Percentiles rank a stretch among this genome's conserved stretches.
These are phyloP conservation scores for Nakazawaea sp. DNA, from an alignment of 805 yeast species.

Conservation along the genomic window DNA sequence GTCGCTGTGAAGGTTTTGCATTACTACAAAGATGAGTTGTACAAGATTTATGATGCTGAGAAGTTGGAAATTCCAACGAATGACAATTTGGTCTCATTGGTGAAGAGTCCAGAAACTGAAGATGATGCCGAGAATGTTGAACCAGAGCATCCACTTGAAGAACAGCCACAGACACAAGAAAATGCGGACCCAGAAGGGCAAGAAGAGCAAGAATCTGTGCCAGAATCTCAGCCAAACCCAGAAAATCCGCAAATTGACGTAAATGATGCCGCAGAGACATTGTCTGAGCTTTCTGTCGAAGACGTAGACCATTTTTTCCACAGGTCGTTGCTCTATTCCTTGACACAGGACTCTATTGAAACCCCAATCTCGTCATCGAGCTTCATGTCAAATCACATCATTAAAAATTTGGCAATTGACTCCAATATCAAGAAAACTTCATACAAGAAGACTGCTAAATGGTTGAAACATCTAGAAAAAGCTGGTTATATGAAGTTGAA, in stretches of 20 bases:
- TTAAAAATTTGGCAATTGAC: conserved; percentile 68
- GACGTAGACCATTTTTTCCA: conserved; percentile 73
- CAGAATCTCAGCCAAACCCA: conserved; percentile 7
- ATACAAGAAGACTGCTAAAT: conserved; percentile 87
- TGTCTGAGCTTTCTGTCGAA: conserved; percentile 39
- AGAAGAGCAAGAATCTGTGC: not conserved
- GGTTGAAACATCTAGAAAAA: conserved; percentile 82
- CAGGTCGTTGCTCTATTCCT: conserved; percentile 63
- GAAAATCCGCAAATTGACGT: conserved; percentile 23
- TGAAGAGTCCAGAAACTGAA: conserved; percentile 10
- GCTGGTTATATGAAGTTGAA: conserved; percentile 58
- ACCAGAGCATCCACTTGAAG: too few species aligned
- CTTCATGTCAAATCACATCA: conserved; percentile 65
- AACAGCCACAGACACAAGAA: too few species aligned
- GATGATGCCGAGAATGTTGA: conserved; percentile 5
- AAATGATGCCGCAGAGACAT: conserved; percentile 18
- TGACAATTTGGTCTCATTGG: conserved; percentile 16
- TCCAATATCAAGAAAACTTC: conserved; percentile 71
- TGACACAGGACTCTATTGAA: conserved; percentile 47
- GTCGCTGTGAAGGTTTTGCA: conserved; percentile 75
- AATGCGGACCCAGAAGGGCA: too few species aligned
- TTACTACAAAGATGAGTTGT: conserved; percentile 58
- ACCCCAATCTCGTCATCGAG: conserved; percentile 69
- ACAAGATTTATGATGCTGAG: conserved; percentile 41
- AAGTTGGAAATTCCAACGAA: conserved; percentile 34